These are phyloP conservation scores for Jaenimonas drosophilae DNA, from an alignment of 208 protist genomes.

Conservation along the genomic window DNA sequence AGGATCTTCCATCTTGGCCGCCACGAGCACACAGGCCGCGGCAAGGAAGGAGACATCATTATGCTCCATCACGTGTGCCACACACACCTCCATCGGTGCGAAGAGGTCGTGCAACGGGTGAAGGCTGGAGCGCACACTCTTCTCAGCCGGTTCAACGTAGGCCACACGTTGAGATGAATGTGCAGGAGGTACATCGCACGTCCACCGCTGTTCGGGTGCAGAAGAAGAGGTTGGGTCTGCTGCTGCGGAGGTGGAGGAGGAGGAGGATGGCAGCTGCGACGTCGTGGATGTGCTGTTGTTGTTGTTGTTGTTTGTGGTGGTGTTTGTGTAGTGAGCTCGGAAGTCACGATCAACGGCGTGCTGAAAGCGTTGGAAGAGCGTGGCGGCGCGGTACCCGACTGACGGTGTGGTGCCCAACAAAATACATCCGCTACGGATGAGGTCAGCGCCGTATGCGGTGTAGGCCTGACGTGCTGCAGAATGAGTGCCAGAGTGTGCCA, in stretches of 20 bases:
- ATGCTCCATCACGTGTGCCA: constrained; percentile 42
- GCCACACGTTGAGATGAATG: no score
- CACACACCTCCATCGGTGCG: constrained; percentile 67
- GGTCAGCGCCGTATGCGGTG: constrained; percentile 60
- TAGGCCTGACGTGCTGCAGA: constrained; percentile 24
- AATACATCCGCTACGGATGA: constrained; percentile 59
- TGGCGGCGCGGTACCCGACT: constrained; percentile 51
- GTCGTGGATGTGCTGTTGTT: not conserved
- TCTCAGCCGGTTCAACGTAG: no score
- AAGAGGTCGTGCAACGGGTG: constrained; percentile 48
- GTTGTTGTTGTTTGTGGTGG: not conserved
- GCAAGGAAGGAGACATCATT: constrained; percentile 62
- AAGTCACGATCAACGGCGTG: constrained; percentile 21
- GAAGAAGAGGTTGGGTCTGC: no score
- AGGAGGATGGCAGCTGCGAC: no score
- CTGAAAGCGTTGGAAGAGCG: constrained; percentile 77
- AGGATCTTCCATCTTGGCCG: constrained; percentile 65
- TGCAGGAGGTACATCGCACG: no score
- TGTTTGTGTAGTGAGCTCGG: constrained; percentile 17
- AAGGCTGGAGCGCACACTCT: constrained; percentile 29
- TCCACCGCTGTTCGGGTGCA: no score
- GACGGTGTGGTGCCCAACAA: constrained; percentile 53
- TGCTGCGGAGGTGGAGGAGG: no score
- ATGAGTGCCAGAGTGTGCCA: no score
- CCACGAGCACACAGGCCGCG: constrained; percentile 73